Base-by-base conservation (phyloP, 805 yeast species). In the Teunomyces panamensis region DNA sequence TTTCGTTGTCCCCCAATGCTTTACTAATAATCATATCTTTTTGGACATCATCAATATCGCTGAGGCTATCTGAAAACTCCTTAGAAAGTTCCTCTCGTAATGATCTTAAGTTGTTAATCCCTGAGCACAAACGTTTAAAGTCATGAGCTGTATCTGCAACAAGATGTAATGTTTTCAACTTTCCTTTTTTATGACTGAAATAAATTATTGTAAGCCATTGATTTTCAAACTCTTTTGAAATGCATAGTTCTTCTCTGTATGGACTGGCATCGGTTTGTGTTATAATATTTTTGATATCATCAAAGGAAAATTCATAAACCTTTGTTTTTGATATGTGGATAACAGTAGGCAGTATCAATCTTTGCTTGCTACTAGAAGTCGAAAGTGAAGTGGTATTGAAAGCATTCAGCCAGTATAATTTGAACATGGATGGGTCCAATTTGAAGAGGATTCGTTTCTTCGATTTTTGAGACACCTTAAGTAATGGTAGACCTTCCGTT, bases 171-270 rank as follows among this genome's bases (percentile, higher is more conserved):
- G 91, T 87, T 56, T 89, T 87, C 39, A 89, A 69, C 60, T 85
- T 87, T 44, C 79, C 73, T 46, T 78, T 81, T 5, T 79, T 72
- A 5, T 77, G 73, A 52, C 80, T 77, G 48, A 74, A 79, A 60
- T 89, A 92, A 9, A 89, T 80, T 29, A 92, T 78, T 0, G 96
- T 84, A 0, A 89, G 75, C 99, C 99, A 92, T 7, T 79, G 65
- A 9, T 74, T 70, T 39, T 82, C 81, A 46, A 77, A 79, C 44
- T 85, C 89, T 30, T 80, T 69, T 1, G 90, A 79, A 1, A 89
- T 78, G 32, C 85, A 83, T 55, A 88, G 80, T 63, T 90, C 96
- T 59, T 91, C 96, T 50, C 96, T 69, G 60, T 90, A 92, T 55
- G 89, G 88, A 30, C 79, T 77, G 1, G 97, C 97, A 56, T 86